phyloP scores from a whole-genome alignment of 2,329 filamentous ascomycete genomes.

The Colletotrichum brevisporum region DNA sequence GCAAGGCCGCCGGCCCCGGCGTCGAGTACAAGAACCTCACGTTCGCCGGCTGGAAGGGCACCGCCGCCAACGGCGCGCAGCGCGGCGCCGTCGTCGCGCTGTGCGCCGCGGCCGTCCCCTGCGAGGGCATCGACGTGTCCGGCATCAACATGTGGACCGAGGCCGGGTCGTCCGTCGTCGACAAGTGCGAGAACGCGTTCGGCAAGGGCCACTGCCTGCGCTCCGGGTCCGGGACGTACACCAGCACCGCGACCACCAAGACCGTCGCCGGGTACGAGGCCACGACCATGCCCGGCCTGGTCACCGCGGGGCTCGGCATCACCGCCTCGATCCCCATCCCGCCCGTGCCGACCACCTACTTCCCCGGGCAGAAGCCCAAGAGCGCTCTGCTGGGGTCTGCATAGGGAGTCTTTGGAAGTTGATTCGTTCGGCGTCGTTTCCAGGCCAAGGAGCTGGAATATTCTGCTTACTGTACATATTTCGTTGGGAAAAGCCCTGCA shows the following conservation, averaged over 20 bases:
- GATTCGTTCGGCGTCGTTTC: too few species aligned
- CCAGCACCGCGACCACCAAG: slow-evolving; percentile 31
- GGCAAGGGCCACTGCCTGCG: slow-evolving; percentile 59
- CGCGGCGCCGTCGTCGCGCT: slow-evolving; percentile 68
- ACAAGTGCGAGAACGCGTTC: slow-evolving; percentile 65
- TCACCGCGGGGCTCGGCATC: slow-evolving; percentile 34
- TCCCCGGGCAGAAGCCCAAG: slow-evolving; percentile 28
- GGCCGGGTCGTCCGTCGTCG: slow-evolving; percentile 54
- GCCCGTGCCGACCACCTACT: slow-evolving; percentile 34
- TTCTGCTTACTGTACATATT: slow-evolving; percentile 21
- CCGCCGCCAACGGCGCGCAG: slow-evolving; percentile 60
- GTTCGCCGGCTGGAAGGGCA: slow-evolving; percentile 70
- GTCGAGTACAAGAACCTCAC: slow-evolving; percentile 67
- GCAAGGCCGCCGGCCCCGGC: slow-evolving; percentile 59
- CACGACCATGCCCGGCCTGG: slow-evolving; percentile 29
- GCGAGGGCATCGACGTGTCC: slow-evolving; percentile 64
- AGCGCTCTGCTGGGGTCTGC: slow-evolving; percentile 20
- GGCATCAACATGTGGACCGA: slow-evolving; percentile 69
- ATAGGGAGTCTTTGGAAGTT: background rate
- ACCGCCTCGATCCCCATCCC: slow-evolving; percentile 30
- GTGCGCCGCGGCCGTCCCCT: slow-evolving; percentile 65
- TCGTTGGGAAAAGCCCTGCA: slow-evolving; percentile 14
- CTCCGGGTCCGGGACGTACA: slow-evolving; percentile 28
- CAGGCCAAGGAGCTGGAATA: background rate
- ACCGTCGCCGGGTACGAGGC: slow-evolving; percentile 27